phyloP scores from a whole-genome alignment of 2,329 filamentous ascomycete species.

The Trichophyton verrucosum region DNA sequence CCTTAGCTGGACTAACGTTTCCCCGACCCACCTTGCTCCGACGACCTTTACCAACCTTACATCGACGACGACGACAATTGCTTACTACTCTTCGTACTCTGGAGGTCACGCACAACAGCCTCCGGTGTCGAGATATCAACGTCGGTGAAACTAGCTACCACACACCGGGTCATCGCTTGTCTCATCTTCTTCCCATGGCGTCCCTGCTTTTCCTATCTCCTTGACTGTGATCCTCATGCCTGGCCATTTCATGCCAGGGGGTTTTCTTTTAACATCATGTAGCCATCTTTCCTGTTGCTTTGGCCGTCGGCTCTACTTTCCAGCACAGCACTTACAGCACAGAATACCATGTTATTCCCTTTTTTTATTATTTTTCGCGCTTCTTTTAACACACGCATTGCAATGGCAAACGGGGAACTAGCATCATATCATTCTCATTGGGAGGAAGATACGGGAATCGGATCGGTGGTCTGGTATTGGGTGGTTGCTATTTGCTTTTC shows the following conservation, averaged over 20 bases:
- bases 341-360: not conserved
- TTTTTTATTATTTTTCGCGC: not conserved
- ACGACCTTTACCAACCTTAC: no score
- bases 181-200: not conserved
- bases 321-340: slow-evolving; percentile 1
- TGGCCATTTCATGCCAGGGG: not conserved
- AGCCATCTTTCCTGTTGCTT: not conserved
- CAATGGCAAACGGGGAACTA: slow-evolving; percentile 2
- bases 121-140: not conserved
- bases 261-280: not conserved
- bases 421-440: slow-evolving; percentile 5
- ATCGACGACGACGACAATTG: no score
- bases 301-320: not conserved
- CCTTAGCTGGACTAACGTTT: slow-evolving; percentile 4
- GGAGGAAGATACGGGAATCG: slow-evolving; percentile 3
- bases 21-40: not conserved
- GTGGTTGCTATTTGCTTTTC: slow-evolving; percentile 4
- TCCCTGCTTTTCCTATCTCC: not conserved
- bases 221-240: not conserved
- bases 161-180: not conserved
- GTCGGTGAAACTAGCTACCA: not conserved
- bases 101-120: not conserved
- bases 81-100: not conserved
- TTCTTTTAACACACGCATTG: not conserved
- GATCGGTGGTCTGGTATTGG: slow-evolving; percentile 4